Conservation (phyloP, 2,329 filamentous ascomycete genomes). For the Parafenestella ontariensis region DNA sequence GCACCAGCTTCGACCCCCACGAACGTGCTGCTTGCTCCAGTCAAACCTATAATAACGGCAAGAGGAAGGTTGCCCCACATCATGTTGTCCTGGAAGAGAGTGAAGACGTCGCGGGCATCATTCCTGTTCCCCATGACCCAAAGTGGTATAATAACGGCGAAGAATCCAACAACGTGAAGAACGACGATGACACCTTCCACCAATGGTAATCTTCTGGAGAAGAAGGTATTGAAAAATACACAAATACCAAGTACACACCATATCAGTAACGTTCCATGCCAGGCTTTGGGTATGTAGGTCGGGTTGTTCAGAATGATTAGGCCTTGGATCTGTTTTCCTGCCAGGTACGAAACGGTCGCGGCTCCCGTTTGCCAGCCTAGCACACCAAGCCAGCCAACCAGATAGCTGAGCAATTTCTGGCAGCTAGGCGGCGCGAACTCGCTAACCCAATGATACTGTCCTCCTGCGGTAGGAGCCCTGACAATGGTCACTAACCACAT, state of each 20-base stretch:
- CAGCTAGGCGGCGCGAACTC: slow-evolving; percentile 46
- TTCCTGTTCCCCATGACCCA: slow-evolving; percentile 30
- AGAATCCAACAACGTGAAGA: slow-evolving; percentile 23
- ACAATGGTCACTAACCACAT: not conserved
- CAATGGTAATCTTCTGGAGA: too few species aligned
- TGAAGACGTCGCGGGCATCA: slow-evolving; percentile 26
- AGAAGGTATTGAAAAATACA: too few species aligned
- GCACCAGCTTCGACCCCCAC: too few species aligned
- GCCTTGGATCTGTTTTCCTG: slow-evolving; percentile 53
- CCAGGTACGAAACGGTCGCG: slow-evolving; percentile 57
- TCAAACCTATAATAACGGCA: too few species aligned
- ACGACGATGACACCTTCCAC: too few species aligned
- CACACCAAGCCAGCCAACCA: slow-evolving; percentile 53
- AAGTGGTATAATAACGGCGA: slow-evolving; percentile 25
- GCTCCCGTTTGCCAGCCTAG: slow-evolving; percentile 56
- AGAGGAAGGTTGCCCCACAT: too few species aligned
- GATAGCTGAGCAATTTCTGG: slow-evolving; percentile 44
- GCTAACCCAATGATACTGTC: slow-evolving; percentile 58
- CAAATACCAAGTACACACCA: too few species aligned
- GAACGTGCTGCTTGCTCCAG: too few species aligned
- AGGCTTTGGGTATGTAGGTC: slow-evolving; percentile 51
- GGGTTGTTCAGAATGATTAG: slow-evolving; percentile 54
- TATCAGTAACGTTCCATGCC: slow-evolving; percentile 58
- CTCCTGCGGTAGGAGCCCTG: slow-evolving; percentile 20
- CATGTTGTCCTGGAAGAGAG: too few species aligned